Conservation (phyloP, 129 eudicot species). For the Oenanthe sinensis region DNA sequence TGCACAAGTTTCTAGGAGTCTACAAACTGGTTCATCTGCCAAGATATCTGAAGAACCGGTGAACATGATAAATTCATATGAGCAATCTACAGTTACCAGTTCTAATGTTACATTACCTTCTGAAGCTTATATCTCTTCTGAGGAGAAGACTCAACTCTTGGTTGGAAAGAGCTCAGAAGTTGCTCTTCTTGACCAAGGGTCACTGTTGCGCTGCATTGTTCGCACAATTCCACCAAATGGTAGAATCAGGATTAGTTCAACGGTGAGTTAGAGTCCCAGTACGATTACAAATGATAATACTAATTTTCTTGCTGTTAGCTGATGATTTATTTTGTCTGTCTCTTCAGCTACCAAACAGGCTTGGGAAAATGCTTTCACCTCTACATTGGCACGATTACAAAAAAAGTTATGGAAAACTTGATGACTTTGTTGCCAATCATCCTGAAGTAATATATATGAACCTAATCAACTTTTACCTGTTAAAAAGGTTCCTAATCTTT, state of each 20-base stretch:
- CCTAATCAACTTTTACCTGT: slow-evolving; percentile 4
- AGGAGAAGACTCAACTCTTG: slow-evolving; percentile 22
- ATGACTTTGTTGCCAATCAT: slow-evolving; percentile 69
- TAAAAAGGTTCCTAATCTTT: background rate
- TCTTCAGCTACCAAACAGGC: slow-evolving; percentile 73
- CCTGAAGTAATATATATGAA: slow-evolving; percentile 50
- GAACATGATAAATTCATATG: slow-evolving; percentile 22
- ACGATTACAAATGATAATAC: background rate
- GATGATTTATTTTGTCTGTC: slow-evolving; percentile 2
- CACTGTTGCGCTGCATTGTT: slow-evolving; percentile 77
- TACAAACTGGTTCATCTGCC: slow-evolving; percentile 20
- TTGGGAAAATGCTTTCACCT: slow-evolving; percentile 92
- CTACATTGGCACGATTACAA: slow-evolving; percentile 91
- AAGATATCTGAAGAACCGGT: slow-evolving; percentile 31
- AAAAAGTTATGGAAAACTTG: slow-evolving; percentile 81
- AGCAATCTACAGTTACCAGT: slow-evolving; percentile 17
- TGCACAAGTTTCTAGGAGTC: slow-evolving; percentile 25
- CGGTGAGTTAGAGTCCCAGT: slow-evolving; percentile 42
- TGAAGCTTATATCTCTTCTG: slow-evolving; percentile 31
- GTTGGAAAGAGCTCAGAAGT: slow-evolving; percentile 32
- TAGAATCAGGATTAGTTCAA: slow-evolving; percentile 81
- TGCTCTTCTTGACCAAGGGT: slow-evolving; percentile 63
- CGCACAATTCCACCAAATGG: slow-evolving; percentile 93
- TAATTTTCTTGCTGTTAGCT: background rate
- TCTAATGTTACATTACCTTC: slow-evolving; percentile 23